Evolutionary conservation across 2,329 filamentous ascomycete genomes (phyloP).

Genomic region (Septoria petroselini): DNA sequence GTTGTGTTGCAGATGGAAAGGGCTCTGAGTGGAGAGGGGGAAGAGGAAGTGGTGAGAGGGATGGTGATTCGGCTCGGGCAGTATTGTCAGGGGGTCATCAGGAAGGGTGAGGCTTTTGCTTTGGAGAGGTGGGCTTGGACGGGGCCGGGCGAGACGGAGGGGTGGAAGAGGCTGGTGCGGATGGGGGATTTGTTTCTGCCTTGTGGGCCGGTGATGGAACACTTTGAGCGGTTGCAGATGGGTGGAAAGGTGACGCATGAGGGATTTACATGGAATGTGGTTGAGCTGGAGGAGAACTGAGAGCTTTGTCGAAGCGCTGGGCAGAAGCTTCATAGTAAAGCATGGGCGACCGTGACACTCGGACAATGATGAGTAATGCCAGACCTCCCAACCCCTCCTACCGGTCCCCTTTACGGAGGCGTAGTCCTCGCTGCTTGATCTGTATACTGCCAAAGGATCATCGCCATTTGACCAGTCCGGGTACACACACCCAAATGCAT

Average conservation of each 20-base stretch:
- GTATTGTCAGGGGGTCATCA: slow-evolving; percentile 56
- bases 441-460: no score
- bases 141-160: slow-evolving; percentile 15
- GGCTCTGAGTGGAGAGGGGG: slow-evolving; percentile 16
- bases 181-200: slow-evolving; percentile 43
- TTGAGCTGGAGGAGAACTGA: slow-evolving; percentile 4
- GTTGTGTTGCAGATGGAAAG: slow-evolving; percentile 45
- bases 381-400: no score
- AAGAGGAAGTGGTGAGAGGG: slow-evolving; percentile 43
- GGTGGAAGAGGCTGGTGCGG: slow-evolving; percentile 41
- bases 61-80: slow-evolving; percentile 54
- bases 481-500: no score
- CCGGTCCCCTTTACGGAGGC: no score
- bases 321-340: no score
- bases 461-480: no score
- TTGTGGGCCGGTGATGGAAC: slow-evolving; percentile 39
- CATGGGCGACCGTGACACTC: no score
- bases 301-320: no score
- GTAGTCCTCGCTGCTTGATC: no score
- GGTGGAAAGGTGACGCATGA: slow-evolving; percentile 32
- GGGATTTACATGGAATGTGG: slow-evolving; percentile 4
- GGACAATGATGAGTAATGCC: no score
- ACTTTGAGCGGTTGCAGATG: slow-evolving; percentile 30
- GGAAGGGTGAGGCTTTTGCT: slow-evolving; percentile 44
- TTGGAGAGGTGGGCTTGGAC: slow-evolving; percentile 57